Evolutionary conservation across 2,329 filamentous ascomycete species (phyloP).

Genomic region (Helotiales sp.): DNA sequence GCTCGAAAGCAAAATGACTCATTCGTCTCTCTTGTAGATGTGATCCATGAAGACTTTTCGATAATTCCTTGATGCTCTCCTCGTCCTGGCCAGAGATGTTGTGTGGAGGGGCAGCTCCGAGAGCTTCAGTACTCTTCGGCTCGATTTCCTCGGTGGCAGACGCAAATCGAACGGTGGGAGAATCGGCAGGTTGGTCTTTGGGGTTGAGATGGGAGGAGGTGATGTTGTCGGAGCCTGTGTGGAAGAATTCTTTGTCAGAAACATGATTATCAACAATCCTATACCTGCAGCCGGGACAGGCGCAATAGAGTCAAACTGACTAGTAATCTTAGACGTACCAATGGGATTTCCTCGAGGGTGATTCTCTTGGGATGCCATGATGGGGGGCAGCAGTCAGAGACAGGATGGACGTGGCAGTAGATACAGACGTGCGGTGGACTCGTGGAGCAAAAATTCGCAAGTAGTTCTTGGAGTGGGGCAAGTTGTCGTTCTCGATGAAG

Average conservation of each 20-base stretch:
- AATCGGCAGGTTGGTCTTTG: constrained; percentile 26
- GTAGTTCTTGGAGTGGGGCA: constrained; percentile 13
- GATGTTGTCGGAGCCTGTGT: constrained; percentile 20
- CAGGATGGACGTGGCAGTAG: constrained; percentile 1
- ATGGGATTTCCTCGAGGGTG: constrained; percentile 17
- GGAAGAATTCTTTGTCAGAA: constrained; percentile 18
- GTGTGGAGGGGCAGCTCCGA: constrained; percentile 29
- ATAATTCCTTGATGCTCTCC: constrained; percentile 45
- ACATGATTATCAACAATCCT: constrained; percentile 11
- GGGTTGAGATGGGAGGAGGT: constrained; percentile 12
- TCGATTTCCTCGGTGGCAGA: constrained; percentile 70
- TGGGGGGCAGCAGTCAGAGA: constrained; percentile 4
- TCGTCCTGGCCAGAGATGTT: constrained; percentile 21
- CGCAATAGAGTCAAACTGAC: constrained; percentile 16
- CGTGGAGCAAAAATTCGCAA: constrained; percentile 18
- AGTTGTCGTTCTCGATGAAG: constrained; percentile 5
- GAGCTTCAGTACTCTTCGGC: constrained; percentile 40
- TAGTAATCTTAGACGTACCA: constrained; percentile 30
- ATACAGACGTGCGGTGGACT: constrained; percentile 13
- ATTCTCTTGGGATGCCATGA: constrained; percentile 24
- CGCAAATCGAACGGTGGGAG: constrained; percentile 68
- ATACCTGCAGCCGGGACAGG: constrained; percentile 2
- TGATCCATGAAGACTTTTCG: constrained; percentile 69
- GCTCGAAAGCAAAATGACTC: constrained; percentile 86
- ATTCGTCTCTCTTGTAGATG: constrained; percentile 80